These are phyloP conservation scores for Saccharomycopsis oosterbeekiorum DNA, from an alignment of 805 yeast genomes.

Conservation along the genomic window DNA sequence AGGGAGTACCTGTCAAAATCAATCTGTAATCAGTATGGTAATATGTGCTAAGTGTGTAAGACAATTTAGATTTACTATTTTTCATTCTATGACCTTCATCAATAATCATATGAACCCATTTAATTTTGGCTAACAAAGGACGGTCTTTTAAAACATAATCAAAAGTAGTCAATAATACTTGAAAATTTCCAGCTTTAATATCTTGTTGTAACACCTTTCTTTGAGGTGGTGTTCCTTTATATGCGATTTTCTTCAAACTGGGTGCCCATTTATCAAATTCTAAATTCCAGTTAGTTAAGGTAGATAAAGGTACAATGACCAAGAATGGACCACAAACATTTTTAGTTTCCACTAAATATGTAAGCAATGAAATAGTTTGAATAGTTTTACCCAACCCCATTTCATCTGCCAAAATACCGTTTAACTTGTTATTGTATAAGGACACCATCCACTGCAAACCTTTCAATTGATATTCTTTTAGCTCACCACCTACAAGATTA, in stretches of 20 bases:
- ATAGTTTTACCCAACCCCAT: constrained; percentile 96
- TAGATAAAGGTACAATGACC: constrained; percentile 76
- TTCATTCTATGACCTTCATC: constrained; percentile 91
- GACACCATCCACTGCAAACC: constrained; percentile 99
- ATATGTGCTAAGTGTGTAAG: constrained; percentile 58
- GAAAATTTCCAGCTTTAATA: constrained; percentile 59
- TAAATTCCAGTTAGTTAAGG: constrained; percentile 75
- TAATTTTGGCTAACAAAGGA: constrained; percentile 54
- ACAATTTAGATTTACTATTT: constrained; percentile 64
- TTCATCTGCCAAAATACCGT: constrained; percentile 96
- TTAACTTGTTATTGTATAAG: constrained; percentile 79
- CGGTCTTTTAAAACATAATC: constrained; percentile 76
- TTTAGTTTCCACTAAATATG: constrained; percentile 61
- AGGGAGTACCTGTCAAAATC: constrained; percentile 81
- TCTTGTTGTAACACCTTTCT: constrained; percentile 58
- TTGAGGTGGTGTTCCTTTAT: constrained; percentile 68
- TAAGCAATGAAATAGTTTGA: constrained; percentile 70
- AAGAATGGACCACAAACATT: constrained; percentile 59
- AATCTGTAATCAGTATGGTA: constrained; percentile 69
- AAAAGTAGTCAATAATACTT: constrained; percentile 68
- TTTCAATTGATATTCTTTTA: constrained; percentile 78
- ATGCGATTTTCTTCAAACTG: constrained; percentile 55
- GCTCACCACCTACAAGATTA: constrained; percentile 63
- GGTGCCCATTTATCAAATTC: constrained; percentile 91
- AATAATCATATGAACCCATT: constrained; percentile 80